A percentile compares a stretch with the other conserved stretches of the same genome.
Evolutionary conservation across 495 filamentous ascomycete species (phyloP).

Genomic region (Aspergillus sparsus): DNA sequence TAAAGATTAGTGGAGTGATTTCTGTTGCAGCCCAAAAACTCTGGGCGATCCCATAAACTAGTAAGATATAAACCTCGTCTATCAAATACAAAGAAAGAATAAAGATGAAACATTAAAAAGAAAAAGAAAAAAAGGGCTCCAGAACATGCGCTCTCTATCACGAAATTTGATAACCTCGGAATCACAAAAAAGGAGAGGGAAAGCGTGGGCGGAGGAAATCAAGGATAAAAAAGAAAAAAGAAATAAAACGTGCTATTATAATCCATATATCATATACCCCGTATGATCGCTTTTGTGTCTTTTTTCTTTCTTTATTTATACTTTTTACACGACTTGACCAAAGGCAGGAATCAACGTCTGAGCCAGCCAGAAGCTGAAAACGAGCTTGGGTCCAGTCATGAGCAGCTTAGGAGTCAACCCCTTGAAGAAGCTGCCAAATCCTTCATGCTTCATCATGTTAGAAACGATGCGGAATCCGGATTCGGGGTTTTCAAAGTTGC

Average conservation of each 20-base stretch:
- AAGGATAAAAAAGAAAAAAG: constrained; percentile 3
- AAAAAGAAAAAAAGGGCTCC: constrained; percentile 22
- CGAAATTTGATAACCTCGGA: constrained; percentile 15
- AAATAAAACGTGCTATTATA: constrained; percentile 23
- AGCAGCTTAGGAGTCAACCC: constrained; percentile 93
- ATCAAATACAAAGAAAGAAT: constrained; percentile 22
- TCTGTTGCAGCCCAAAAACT: constrained; percentile 10
- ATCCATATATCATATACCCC: constrained; percentile 23
- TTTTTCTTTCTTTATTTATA: constrained; percentile 38
- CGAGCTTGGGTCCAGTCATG: constrained; percentile 98
- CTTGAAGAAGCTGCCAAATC: constrained; percentile 89
- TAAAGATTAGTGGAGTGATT: constrained; percentile 24
- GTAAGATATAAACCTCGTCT: constrained; percentile 22
- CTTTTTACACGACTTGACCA: constrained; percentile 56
- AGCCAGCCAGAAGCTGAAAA: constrained; percentile 99
- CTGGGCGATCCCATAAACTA: constrained; percentile 10
- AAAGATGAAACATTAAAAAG: constrained; percentile 8
- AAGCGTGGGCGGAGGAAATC: too few species aligned
- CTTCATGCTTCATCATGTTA: constrained; percentile 91
- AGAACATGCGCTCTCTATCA: constrained; percentile 24
- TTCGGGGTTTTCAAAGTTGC: constrained; percentile 97
- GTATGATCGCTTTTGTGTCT: constrained; percentile 16
- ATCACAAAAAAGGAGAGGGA: constrained; percentile 11
- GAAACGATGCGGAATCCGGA: constrained; percentile 85
- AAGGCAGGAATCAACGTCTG: constrained; percentile 85